phyloP scores from a whole-genome alignment of 2,329 filamentous ascomycete genomes.

The Thielaviopsis euricoi region DNA sequence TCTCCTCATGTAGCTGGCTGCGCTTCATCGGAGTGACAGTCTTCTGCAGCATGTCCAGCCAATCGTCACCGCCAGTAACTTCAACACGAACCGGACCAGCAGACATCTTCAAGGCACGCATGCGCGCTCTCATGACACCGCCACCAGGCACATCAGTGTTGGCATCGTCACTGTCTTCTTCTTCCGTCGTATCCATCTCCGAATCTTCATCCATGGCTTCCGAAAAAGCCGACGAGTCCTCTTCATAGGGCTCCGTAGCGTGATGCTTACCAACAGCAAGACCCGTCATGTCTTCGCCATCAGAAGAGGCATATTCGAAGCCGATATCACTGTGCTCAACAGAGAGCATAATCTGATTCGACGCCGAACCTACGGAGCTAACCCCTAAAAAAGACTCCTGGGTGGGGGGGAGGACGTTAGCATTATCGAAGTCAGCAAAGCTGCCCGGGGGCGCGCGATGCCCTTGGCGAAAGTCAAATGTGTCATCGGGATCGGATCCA shows the following conservation, averaged over 20 bases:
- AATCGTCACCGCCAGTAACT: slow-evolving; percentile 60
- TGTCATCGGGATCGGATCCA: slow-evolving; percentile 29
- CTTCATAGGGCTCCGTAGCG: slow-evolving; percentile 51
- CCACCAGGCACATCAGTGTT: slow-evolving; percentile 31
- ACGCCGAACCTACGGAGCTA: slow-evolving; percentile 71
- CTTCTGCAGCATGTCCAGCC: slow-evolving; percentile 84
- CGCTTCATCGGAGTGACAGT: slow-evolving; percentile 91
- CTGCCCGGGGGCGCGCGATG: slow-evolving; percentile 53
- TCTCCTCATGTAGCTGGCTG: slow-evolving; percentile 56
- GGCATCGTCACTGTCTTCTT: slow-evolving; percentile 27
- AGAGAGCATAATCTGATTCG: slow-evolving; percentile 41
- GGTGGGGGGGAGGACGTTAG: slow-evolving; percentile 18
- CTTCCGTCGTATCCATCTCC: slow-evolving; percentile 10
- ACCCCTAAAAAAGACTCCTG: slow-evolving; percentile 80
- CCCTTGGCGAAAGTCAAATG: slow-evolving; percentile 37
- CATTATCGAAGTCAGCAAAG: slow-evolving; percentile 48
- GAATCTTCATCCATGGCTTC: slow-evolving; percentile 12
- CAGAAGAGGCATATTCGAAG: slow-evolving; percentile 60
- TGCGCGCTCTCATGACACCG: slow-evolving; percentile 44
- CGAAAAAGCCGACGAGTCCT: slow-evolving; percentile 9
- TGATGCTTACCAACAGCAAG: slow-evolving; percentile 57
- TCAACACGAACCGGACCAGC: slow-evolving; percentile 41
- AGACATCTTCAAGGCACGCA: slow-evolving; percentile 45
- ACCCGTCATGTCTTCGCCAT: slow-evolving; percentile 60
- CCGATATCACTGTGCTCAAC: slow-evolving; percentile 48